phyloP scores from a whole-genome alignment of 164 flowering plant species.

The Chimonanthus salicifolius region DNA sequence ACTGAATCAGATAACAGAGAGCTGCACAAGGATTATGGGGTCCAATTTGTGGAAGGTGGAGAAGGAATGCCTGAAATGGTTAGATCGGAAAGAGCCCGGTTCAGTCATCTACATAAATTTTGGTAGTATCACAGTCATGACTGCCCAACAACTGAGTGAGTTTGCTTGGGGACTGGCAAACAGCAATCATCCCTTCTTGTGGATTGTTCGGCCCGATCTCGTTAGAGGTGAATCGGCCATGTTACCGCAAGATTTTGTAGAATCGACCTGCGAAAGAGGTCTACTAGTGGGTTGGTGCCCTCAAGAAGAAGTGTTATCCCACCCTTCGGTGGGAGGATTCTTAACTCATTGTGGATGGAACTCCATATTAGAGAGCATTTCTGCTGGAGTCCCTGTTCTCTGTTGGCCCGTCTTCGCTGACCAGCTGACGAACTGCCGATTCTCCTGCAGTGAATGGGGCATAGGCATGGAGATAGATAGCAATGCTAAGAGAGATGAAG shows the following conservation, averaged over 20 bases:
- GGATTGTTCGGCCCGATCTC: slow-evolving; percentile 46
- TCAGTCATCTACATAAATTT: slow-evolving; percentile 24
- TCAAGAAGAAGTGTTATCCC: slow-evolving; percentile 15
- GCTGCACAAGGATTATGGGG: neutral
- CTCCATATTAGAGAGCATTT: slow-evolving; percentile 20
- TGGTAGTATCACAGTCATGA: slow-evolving; percentile 9
- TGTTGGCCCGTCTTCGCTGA: slow-evolving; percentile 28
- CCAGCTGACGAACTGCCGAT: slow-evolving; percentile 19
- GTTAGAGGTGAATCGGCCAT: slow-evolving; percentile 25
- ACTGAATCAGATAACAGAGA: neutral
- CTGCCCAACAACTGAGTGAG: slow-evolving; percentile 22
- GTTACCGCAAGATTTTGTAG: slow-evolving; percentile 4
- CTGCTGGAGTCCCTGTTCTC: slow-evolving; percentile 21
- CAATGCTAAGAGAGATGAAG: slow-evolving; percentile 17
- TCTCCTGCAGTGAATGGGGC: slow-evolving; percentile 13
- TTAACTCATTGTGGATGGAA: slow-evolving; percentile 35
- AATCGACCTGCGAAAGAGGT: slow-evolving; percentile 6
- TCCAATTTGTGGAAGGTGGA: slow-evolving; percentile 30
- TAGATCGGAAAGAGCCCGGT: slow-evolving; percentile 13
- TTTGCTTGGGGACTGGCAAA: slow-evolving; percentile 40
- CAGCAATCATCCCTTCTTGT: slow-evolving; percentile 9
- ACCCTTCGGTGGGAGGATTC: slow-evolving; percentile 29
- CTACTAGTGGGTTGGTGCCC: slow-evolving; percentile 9
- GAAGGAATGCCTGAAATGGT: slow-evolving; percentile 26
- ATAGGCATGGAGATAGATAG: slow-evolving; percentile 17